A percentile compares a stretch with the other conserved stretches of the same genome.
Evolutionary conservation across 225 moss, liverwort and hornwort genomes (phyloP).

Genomic region (Anthoceros angustus): DNA sequence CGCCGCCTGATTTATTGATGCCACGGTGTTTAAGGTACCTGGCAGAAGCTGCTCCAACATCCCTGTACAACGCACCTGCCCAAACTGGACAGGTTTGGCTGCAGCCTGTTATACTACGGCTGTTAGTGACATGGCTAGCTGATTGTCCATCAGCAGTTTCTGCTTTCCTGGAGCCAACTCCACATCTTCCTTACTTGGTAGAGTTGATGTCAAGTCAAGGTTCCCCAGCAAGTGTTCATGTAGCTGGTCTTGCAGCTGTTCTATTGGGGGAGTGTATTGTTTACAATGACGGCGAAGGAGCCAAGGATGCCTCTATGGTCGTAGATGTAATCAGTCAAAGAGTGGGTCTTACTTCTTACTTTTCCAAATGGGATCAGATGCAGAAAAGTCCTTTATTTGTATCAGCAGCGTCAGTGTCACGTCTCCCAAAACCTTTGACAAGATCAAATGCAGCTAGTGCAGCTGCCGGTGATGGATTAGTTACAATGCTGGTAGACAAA

Average conservation of each 20-base stretch:
- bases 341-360: constrained; percentile 64
- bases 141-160: constrained; percentile 83
- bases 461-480: constrained; percentile 78
- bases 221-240: constrained; percentile 78
- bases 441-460: constrained; percentile 85
- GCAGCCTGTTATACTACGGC: constrained; percentile 77
- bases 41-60: constrained; percentile 58
- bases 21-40: constrained; percentile 90
- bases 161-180: constrained; percentile 63
- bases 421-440: constrained; percentile 82
- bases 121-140: constrained; percentile 89
- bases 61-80: constrained; percentile 28
- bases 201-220: constrained; percentile 64
- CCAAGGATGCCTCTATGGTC: constrained; percentile 47
- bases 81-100: constrained; percentile 60
- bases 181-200: constrained; percentile 79
- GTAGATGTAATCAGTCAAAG: constrained; percentile 72
- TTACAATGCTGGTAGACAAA: constrained; percentile 39
- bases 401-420: constrained; percentile 54
- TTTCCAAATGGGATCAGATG: constrained; percentile 91
- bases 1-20: constrained; percentile 76
- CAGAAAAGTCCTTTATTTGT: constrained; percentile 56
- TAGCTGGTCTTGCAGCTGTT: constrained; percentile 87
- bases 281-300: constrained; percentile 48
- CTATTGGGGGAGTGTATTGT: constrained; percentile 79